Evolutionary conservation across 805 yeast species (phyloP), one percentile per base, ranked within the genome.

Genomic region (Suhomyces canberraensis): DNA sequence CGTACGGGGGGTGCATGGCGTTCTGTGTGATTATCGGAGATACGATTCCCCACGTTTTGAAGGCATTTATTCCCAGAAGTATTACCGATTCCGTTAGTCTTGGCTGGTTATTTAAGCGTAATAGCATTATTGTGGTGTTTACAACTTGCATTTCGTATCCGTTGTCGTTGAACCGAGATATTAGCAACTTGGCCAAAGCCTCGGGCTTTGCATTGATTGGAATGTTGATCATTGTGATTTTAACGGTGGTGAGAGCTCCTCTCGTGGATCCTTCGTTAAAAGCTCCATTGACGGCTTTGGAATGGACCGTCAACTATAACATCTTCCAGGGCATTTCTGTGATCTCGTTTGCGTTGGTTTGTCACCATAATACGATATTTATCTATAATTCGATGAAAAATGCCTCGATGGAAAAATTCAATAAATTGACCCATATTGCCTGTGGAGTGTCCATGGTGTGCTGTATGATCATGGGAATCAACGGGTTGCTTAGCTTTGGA

Each of bases 11-110:
- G 0, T 79, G 88, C 42, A 80, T 88, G 71, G 97, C 96, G 2
- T 91, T 88, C 60, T 85, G 95, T 42, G 90, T 90, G 35, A 91
- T 90, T 46, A 88, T 90, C 21, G 98, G 98, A 15, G 98, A 90
- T 52, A 85, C 96, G 0, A 80, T 91, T 24, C 97, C 98, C 0
- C 96, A 88, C 57, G 96, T 90, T 3, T 57, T 91, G 32, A 66
- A 78, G 38, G 76, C 88, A 3, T 55, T 87, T 22, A 72, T 87
- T 40, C 81, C 84, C 0, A 42, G 48, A 11, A 57, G 69, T 13
- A 50, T 70, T 3, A 60, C 69, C 8, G 46, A 36, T 8, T 24
- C 52, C 6, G 58, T 46, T 13, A 45, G 64, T 4, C 24, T 82
- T 4, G 66, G 71, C 1, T 72, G 84, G 61, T 36, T 87, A 3